A percentile compares a stretch with the other conserved stretches of the same genome.
Conservation (phyloP, 2,329 filamentous ascomycete genomes). For the Didymella segeticola region DNA sequence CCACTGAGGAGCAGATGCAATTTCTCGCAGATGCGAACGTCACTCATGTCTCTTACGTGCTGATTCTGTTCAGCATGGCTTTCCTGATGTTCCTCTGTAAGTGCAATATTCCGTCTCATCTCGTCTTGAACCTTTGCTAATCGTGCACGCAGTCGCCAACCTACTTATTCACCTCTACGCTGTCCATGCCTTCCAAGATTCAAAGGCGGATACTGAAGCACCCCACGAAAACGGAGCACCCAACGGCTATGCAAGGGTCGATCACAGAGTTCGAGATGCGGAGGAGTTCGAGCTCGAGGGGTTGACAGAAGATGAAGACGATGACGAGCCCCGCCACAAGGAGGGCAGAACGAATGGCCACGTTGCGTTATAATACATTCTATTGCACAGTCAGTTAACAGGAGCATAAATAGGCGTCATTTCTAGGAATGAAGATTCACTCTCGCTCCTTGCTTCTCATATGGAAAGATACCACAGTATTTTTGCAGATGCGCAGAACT, state of each 20-base stretch:
- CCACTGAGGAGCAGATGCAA: slow-evolving; percentile 94
- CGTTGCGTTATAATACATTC: slow-evolving; percentile 1
- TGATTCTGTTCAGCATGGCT: slow-evolving; percentile 88
- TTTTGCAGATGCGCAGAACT: too few relatives aligned
- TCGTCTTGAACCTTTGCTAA: slow-evolving; percentile 18
- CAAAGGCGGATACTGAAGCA: slow-evolving; percentile 47
- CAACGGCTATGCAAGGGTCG: slow-evolving; percentile 56
- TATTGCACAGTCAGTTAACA: neutral
- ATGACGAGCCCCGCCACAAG: slow-evolving; percentile 49
- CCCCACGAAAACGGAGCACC: slow-evolving; percentile 33
- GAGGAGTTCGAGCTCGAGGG: slow-evolving; percentile 95
- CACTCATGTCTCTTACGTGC: slow-evolving; percentile 88
- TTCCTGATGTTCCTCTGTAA: slow-evolving; percentile 88
- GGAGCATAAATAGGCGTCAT: slow-evolving; percentile 6
- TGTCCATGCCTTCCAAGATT: slow-evolving; percentile 58
- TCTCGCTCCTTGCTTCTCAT: too few relatives aligned
- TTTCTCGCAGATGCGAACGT: slow-evolving; percentile 76
- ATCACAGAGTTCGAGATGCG: slow-evolving; percentile 73
- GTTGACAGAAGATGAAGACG: slow-evolving; percentile 87
- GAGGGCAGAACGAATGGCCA: slow-evolving; percentile 26
- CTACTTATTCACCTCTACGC: slow-evolving; percentile 87
- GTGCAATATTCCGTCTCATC: slow-evolving; percentile 34
- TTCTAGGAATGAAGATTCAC: too few relatives aligned
- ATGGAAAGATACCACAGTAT: too few relatives aligned
- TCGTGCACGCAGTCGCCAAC: slow-evolving; percentile 66